Evolutionary conservation across 176 grass and related monocot genomes (phyloP).

Genomic region (Chrysopogon serrulatus): DNA sequence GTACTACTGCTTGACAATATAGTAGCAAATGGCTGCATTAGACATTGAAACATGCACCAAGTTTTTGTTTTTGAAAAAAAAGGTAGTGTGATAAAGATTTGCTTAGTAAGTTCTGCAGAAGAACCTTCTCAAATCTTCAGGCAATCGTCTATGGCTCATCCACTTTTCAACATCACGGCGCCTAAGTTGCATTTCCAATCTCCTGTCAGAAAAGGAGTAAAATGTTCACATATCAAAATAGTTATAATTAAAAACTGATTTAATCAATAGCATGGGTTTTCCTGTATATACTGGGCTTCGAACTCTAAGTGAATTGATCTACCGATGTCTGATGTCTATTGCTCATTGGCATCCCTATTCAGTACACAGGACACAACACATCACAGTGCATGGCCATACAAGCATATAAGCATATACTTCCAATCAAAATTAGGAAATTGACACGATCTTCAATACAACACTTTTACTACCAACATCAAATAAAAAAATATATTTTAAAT

Average conservation of each 20-base stretch:
- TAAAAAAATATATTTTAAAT: not conserved
- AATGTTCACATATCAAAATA: not conserved
- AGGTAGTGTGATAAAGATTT: not conserved
- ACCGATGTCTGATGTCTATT: not conserved
- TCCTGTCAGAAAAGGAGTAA: slow-evolving; percentile 36
- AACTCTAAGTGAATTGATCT: not conserved
- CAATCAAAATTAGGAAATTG: not conserved
- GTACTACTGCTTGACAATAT: not conserved
- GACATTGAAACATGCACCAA: not conserved
- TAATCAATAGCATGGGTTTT: not conserved
- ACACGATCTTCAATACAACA: not conserved
- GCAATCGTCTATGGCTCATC: slow-evolving; percentile 96
- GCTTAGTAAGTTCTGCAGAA: slow-evolving; percentile 15
- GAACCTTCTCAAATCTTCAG: slow-evolving; percentile 87
- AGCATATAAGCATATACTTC: not conserved
- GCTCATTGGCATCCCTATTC: not conserved
- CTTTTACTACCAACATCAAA: not conserved
- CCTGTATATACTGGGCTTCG: not conserved
- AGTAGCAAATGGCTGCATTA: not conserved
- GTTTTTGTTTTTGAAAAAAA: not conserved
- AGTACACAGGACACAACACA: not conserved
- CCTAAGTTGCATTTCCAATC: slow-evolving; percentile 96
- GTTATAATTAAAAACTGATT: not conserved
- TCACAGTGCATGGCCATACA: not conserved
- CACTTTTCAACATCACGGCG: slow-evolving; percentile 93